Conservation (phyloP, 2,329 filamentous ascomycete species). For the Diaporthe citrichinensis region DNA sequence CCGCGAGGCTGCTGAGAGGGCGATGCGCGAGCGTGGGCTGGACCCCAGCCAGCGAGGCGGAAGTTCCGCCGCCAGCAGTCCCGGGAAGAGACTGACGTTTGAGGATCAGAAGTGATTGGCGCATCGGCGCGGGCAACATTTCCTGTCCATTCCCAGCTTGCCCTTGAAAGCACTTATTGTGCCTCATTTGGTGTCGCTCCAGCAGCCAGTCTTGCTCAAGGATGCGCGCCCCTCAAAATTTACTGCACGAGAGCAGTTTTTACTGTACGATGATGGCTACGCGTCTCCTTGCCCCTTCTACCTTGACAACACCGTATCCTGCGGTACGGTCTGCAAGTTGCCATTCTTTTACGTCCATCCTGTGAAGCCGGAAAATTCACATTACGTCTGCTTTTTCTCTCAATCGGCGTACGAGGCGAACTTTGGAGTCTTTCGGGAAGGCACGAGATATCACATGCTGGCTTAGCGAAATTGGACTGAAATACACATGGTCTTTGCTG, state of each 20-base stretch:
- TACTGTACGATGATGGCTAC: constrained; percentile 19
- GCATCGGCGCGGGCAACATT: neutral
- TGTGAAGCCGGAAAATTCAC: neutral
- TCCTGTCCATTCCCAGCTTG: neutral
- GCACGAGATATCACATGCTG: constrained; percentile 25
- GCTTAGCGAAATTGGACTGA: constrained; percentile 13
- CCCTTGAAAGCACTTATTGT: neutral
- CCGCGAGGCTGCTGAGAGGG: constrained; percentile 74
- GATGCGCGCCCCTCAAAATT: too few relatives aligned
- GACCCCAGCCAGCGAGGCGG: constrained; percentile 63
- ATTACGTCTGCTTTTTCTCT: neutral
- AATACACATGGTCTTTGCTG: neutral
- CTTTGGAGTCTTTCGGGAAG: neutral
- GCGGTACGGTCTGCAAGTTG: neutral
- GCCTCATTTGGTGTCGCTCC: neutral
- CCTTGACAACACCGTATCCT: neutral
- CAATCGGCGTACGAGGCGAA: constrained; percentile 21
- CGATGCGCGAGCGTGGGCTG: constrained; percentile 70
- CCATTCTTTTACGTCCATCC: neutral
- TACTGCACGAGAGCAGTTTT: neutral
- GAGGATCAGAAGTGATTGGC: constrained; percentile 60
- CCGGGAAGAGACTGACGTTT: constrained; percentile 70
- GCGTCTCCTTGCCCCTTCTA: neutral
- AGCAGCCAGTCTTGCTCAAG: neutral
- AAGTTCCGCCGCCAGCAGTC: constrained; percentile 57